Base-by-base conservation (phyloP, 768 basidiomycete genomes). In the Collybiopsis confluens region DNA sequence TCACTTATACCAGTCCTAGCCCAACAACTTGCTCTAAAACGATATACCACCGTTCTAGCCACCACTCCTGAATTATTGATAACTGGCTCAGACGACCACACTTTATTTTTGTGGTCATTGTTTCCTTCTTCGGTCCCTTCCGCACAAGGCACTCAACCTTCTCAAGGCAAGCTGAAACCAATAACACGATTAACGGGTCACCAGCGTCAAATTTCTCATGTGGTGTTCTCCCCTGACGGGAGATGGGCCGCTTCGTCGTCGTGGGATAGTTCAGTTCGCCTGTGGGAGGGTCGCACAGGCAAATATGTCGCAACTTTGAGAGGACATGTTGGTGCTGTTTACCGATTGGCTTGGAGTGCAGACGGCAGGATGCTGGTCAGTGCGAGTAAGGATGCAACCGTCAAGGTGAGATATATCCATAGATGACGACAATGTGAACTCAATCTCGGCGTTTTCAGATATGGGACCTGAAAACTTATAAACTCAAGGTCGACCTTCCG, bases 11-110 rank as follows among this genome's bases (percentile, higher is more conserved):
- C 21, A 38, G 26, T 38, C 36, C n/a, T 56, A 93, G 93, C 92
- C 0, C 85, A 91, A 74, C 67, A 79, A 11, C 73, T 86, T 20
- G 94, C 95, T 4, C 71, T 86, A 52, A 79, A 74, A 49, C 86
- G 94, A 36, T 98, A 96, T 69, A 85, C 86, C 30, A 72, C 75
- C 5, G 76, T 91, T 54, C 76, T 88, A 18, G 71, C 78, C 27
- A 76, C 71, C 2, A 76, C 75, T 1, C 86, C 92, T 10, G 95
- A 98, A 67, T 76, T 92, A 3, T 74, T 96, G 59, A 96, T 98
- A 66, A 92, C 94, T 4, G 95, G 94, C 20, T 98, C 95, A 3
- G 95, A 99, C 66, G 96, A 99, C 67, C 96, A 98, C 68, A 99
- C 96, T 0, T 83, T 98, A 46, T 98, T 95, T 80, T 80, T 99